Conservation (phyloP, 2,329 filamentous ascomycete species). For the Dryadomyces quercus-mongolicae region DNA sequence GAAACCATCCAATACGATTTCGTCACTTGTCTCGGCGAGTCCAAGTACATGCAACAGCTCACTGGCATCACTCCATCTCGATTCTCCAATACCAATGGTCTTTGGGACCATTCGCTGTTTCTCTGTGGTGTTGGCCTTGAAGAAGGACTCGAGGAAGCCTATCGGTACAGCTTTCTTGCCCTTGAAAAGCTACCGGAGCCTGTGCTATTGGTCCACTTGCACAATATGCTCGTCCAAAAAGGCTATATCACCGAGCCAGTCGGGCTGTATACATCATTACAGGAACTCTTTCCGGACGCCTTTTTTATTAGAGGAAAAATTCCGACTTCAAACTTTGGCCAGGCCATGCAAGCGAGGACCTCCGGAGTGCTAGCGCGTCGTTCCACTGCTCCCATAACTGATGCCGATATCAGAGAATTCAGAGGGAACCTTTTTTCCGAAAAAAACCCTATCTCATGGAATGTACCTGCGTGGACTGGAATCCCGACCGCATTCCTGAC, state of each 20-base stretch:
- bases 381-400: neutral
- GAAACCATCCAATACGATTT: constrained; percentile 17
- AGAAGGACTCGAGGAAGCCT: constrained; percentile 29
- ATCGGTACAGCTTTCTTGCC: constrained; percentile 20
- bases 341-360: constrained; percentile 10
- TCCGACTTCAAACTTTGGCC: constrained; percentile 14
- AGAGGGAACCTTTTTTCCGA: constrained; percentile 20
- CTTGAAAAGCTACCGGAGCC: constrained; percentile 29
- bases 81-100: constrained; percentile 28
- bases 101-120: constrained; percentile 36
- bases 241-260: constrained; percentile 23
- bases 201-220: constrained; percentile 27
- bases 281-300: constrained; percentile 13
- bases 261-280: constrained; percentile 19
- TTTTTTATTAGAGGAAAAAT: constrained; percentile 15
- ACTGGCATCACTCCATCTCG: constrained; percentile 26
- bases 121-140: constrained; percentile 32
- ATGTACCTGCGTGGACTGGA: constrained; percentile 22
- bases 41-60: constrained; percentile 20
- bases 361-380: neutral
- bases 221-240: constrained; percentile 33
- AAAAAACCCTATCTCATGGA: constrained; percentile 20
- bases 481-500: constrained; percentile 23
- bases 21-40: constrained; percentile 24
- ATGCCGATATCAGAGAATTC: constrained; percentile 11